Base-by-base conservation (phyloP, 352 stramenopile genomes). In the Pythium apleroticum region DNA sequence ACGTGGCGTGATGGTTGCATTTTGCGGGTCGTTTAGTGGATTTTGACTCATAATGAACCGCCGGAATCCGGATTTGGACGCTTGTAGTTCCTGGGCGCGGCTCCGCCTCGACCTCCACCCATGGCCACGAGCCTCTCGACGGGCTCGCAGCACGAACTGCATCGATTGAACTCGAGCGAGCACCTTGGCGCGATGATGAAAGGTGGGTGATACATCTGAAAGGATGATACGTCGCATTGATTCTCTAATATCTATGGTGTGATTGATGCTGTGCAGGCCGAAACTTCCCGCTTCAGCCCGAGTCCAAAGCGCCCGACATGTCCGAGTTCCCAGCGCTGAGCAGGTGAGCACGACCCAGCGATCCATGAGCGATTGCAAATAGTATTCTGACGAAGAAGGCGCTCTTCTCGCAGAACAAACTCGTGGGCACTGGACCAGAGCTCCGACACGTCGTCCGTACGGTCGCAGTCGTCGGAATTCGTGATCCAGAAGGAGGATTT, bases 401-500 rank as follows among this genome's bases (percentile, higher is more conserved):
- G 5, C 11, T 39, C 8, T 39, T 2, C 15, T 41, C 9, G 0
- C 56, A 91, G 83, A 56, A 85, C 88, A 80, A 74, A 76, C 31
- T 81, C 84, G 14, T 66, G 88, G 63, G 78, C 76, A 10, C 57
- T 90, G 56, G 84, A 90, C 52, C 57, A 76, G 30, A 76, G 67
- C 24, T 66, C 71, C 9, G 57, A 63, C 8, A 63, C 70, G 25
- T 58, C 77, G 46, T 74, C 77, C 0, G 70, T 77, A 61, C 75
- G 80, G 3, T 69, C 75, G 9, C 80, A 81, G 43, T 76, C 73
- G 28, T 89, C 86, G 9, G 86, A 95, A 66, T 95, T 95, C 76
- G 77, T 89, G 30, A 93, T 95, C 56, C 86, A 95, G 66, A 95
- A 95, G 57, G 86, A 95, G 54, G 86, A 95, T 33, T 95, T 95